These are phyloP conservation scores for Pontederia crassipes DNA, from an alignment of 176 grass and related monocot genomes.

Conservation along the genomic window DNA sequence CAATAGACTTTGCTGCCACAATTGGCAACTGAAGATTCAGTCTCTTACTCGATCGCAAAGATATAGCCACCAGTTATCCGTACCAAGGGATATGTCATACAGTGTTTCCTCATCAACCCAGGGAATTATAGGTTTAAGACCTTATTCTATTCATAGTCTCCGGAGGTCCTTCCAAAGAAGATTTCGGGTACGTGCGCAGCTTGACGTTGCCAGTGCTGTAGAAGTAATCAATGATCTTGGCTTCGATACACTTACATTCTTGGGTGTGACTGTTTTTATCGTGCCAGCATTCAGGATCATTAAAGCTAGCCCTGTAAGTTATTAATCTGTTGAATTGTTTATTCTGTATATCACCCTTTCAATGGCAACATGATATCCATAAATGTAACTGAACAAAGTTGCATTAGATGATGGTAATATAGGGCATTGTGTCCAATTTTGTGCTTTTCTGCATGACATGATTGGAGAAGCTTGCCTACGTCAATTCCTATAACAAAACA, in stretches of 20 bases:
- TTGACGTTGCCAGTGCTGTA: constrained; percentile 68
- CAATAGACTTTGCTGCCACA: not conserved
- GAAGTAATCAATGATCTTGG: constrained; percentile 99
- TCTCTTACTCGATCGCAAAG: not conserved
- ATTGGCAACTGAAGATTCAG: not conserved
- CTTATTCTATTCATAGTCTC: constrained; percentile 8
- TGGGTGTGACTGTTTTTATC: constrained; percentile 77
- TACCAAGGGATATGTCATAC: not conserved
- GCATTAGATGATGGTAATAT: too few species aligned
- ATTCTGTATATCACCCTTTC: too few species aligned
- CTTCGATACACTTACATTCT: constrained; percentile 93
- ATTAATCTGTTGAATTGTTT: not conserved
- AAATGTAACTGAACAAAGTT: too few species aligned
- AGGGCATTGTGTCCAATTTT: too few species aligned
- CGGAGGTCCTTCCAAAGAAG: constrained; percentile 3
- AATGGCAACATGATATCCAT: too few species aligned
- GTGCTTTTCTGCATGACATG: too few species aligned
- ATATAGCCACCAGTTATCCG: not conserved
- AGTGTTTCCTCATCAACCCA: not conserved
- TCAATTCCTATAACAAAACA: too few species aligned
- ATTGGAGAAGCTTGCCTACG: too few species aligned
- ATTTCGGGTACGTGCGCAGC: constrained; percentile 36
- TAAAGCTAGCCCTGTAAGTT: constrained; percentile 81
- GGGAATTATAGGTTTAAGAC: constrained; percentile 1
- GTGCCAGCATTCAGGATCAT: constrained; percentile 82